These are phyloP conservation scores for Jamesozyma hellenica DNA, from an alignment of 805 yeast species.

Conservation along the genomic window DNA sequence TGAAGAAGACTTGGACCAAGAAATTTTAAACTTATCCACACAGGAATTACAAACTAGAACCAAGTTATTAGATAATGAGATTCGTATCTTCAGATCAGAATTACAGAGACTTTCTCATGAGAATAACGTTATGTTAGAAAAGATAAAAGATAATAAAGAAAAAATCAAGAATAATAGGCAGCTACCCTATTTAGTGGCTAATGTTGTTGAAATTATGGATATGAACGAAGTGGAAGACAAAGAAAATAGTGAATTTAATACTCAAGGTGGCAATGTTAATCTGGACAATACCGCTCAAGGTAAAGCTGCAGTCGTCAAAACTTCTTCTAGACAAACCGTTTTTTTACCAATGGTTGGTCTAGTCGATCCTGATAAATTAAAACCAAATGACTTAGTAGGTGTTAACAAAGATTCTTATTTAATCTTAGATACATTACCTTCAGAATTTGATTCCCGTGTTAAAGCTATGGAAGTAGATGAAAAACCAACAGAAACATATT, in stretches of 20 bases:
- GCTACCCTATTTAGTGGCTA: slow-evolving; percentile 91
- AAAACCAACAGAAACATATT: slow-evolving; percentile 93
- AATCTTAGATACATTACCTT: slow-evolving; percentile 87
- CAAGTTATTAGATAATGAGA: slow-evolving; percentile 84
- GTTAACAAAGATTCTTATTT: slow-evolving; percentile 94
- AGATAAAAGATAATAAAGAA: slow-evolving; percentile 91
- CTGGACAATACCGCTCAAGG: slow-evolving; percentile 85
- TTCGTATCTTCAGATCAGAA: slow-evolving; percentile 89
- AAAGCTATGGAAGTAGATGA: slow-evolving; percentile 99
- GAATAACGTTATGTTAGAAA: slow-evolving; percentile 82
- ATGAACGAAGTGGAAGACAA: slow-evolving; percentile 78
- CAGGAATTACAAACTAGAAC: slow-evolving; percentile 79
- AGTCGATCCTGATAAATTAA: slow-evolving; percentile 82
- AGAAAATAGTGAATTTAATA: slow-evolving; percentile 38
- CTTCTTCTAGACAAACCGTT: slow-evolving; percentile 95
- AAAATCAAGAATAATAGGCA: slow-evolving; percentile 93
- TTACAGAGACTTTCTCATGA: slow-evolving; percentile 85
- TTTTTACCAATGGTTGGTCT: slow-evolving; percentile 91
- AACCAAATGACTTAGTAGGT: slow-evolving; percentile 97
- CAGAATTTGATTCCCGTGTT: slow-evolving; percentile 94
- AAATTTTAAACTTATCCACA: slow-evolving; percentile 66
- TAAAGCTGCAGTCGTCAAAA: slow-evolving; percentile 95
- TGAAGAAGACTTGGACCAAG: slow-evolving; percentile 64
- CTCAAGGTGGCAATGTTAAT: slow-evolving; percentile 93
- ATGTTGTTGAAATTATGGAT: slow-evolving; percentile 88